These are phyloP conservation scores for Mrakia frigida DNA, from an alignment of 768 basidiomycete genomes.

Conservation along the genomic window DNA sequence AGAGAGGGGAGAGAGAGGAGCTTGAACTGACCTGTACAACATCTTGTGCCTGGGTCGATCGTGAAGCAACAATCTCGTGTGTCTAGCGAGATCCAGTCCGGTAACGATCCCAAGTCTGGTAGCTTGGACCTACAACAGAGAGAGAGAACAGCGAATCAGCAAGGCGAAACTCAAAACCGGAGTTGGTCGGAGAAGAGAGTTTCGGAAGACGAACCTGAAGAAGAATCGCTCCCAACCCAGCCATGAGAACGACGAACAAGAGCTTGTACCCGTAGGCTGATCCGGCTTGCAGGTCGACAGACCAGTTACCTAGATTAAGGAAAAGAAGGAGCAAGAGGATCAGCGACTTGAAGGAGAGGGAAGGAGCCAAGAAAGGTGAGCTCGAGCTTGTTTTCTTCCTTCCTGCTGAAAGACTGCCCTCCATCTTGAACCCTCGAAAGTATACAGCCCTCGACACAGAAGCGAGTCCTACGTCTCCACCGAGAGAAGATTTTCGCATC, in stretches of 20 bases:
- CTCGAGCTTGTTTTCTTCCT: background rate
- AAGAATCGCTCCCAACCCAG: slow-evolving; percentile 69
- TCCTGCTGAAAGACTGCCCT: background rate
- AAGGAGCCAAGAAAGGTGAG: background rate
- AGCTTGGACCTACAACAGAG: slow-evolving; percentile 59
- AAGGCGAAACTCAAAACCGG: background rate
- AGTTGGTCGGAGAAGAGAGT: background rate
- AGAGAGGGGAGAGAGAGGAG: slow-evolving; percentile 36
- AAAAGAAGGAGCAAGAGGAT: background rate
- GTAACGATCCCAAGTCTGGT: slow-evolving; percentile 61
- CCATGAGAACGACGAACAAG: slow-evolving; percentile 75
- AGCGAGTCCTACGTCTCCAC: background rate
- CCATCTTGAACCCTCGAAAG: no score
- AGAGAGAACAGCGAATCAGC: background rate
- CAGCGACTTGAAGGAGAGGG: background rate
- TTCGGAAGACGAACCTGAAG: slow-evolving; percentile 28
- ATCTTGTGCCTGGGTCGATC: slow-evolving; percentile 58
- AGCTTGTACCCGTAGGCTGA: slow-evolving; percentile 75
- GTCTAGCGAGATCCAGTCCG: slow-evolving; percentile 55
- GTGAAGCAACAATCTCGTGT: slow-evolving; percentile 62
- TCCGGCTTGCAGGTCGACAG: slow-evolving; percentile 82
- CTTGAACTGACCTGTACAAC: slow-evolving; percentile 60
- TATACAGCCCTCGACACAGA: no score
- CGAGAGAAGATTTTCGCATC: background rate
- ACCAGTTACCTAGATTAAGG: slow-evolving; percentile 66